phyloP scores from a whole-genome alignment of 2,329 filamentous ascomycete species.

The Fusarium verticillioides region DNA sequence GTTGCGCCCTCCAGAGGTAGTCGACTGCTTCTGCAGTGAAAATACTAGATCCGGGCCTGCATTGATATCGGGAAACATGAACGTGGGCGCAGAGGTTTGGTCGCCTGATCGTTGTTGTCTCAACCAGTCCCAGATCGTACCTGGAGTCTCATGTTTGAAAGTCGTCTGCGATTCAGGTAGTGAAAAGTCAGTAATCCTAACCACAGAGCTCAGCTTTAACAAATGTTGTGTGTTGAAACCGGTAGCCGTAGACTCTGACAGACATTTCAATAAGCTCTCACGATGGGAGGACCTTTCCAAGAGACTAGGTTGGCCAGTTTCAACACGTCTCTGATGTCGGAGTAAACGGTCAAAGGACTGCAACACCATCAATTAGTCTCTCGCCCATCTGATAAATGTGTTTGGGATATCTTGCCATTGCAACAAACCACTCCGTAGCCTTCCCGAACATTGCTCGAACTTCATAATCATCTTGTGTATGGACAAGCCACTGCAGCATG shows the following conservation, averaged over 20 bases:
- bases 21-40: background rate
- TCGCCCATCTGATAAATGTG: too few relatives aligned
- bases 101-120: background rate
- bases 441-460: background rate
- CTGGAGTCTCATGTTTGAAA: background rate
- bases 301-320: background rate
- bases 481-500: background rate
- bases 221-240: background rate
- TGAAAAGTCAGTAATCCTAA: background rate
- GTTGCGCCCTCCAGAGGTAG: too few relatives aligned
- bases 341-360: background rate
- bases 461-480: background rate
- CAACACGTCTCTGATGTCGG: too few relatives aligned
- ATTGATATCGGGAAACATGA: background rate
- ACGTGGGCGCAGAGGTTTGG: background rate
- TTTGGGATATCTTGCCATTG: background rate
- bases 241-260: background rate
- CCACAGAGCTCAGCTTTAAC: background rate
- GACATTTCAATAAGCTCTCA: background rate
- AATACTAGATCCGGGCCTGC: background rate
- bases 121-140: background rate
- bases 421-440: background rate
- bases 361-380: background rate
- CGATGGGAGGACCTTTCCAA: background rate
- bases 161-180: background rate